Conservation (phyloP, 2,329 filamentous ascomycete species). For the Alternaria sp. region DNA sequence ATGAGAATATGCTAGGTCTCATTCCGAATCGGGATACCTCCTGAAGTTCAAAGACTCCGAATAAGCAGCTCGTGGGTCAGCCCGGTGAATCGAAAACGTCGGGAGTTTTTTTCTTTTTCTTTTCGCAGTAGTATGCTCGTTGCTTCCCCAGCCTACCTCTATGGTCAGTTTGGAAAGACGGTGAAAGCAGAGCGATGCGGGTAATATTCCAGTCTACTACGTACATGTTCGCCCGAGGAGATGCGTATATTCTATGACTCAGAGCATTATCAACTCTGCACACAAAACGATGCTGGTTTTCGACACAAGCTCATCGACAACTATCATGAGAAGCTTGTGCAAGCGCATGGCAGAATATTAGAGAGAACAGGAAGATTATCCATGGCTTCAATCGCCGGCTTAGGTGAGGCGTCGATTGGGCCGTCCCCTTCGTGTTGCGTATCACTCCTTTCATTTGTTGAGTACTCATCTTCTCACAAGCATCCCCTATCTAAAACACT, state of each 20-base stretch:
- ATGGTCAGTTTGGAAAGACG: background rate
- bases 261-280: background rate
- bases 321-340: background rate
- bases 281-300: background rate
- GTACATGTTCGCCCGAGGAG: no score
- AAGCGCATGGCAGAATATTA: background rate
- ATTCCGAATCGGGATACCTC: background rate
- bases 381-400: rapidly evolving
- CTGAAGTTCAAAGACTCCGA: background rate
- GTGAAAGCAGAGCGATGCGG: no score
- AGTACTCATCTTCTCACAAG: background rate
- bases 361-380: background rate
- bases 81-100: rapidly evolving
- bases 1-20: background rate
- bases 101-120: no score
- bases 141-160: background rate
- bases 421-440: background rate
- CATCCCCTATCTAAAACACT: background rate
- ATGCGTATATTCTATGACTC: no score
- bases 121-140: no score
- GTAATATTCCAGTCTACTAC: no score
- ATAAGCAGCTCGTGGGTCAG: background rate
- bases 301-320: background rate
- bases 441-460: background rate
- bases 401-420: background rate